Evolutionary conservation across 2,329 filamentous ascomycete genomes (phyloP), one percentile per base, ranked within the genome.

Genomic region (Clarireedia monteithiana): DNA sequence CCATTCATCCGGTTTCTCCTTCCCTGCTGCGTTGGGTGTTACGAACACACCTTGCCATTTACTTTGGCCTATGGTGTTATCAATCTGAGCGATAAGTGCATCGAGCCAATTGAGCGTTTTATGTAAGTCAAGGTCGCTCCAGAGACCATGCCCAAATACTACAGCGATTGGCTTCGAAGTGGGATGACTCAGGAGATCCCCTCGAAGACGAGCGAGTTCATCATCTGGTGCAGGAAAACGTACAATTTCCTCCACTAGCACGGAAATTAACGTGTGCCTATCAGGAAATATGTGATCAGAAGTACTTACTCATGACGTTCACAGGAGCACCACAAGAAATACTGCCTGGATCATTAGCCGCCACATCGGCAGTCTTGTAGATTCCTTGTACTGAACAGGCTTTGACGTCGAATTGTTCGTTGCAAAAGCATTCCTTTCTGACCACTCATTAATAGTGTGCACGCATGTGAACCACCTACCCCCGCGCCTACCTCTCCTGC

Each of bases 331-430:
- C 56, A 58, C 75, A 77, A 3, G 69, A 67, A 4, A 77, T 55
- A 51, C 74, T 75, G 30, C 65, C 58, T 2, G 72, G 73, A 54
- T 77, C 74, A 57, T 75, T 64, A 42, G 67, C 61, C 17, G 73
- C 53, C 6, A 77, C 75, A 60, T 77, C 75, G 0, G 69, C 63
- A 1, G 74, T 77, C 48, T 71, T 74, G 64, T 72, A 77, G 46
- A 77, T 77, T 5, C 75, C 75, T 59, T 77, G 75, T 1, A 77
- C 69, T 2, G 74, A 76, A 62, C 75, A 77, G n/a, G 71, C 68
- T 58, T 72, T 75, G 50, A 76, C 71, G 66, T 77, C 72, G 63
- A 77, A 77, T 52, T 77, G 75, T 47, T 74, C 71, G 57, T 76
- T 75, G 62, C 75, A 77, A 64, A 77, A 77, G 61, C 74, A 77